Evolutionary conservation across 2,329 filamentous ascomycete species (phyloP), one percentile per base, ranked within the genome.

Genomic region (Leptographium radiaticola): DNA sequence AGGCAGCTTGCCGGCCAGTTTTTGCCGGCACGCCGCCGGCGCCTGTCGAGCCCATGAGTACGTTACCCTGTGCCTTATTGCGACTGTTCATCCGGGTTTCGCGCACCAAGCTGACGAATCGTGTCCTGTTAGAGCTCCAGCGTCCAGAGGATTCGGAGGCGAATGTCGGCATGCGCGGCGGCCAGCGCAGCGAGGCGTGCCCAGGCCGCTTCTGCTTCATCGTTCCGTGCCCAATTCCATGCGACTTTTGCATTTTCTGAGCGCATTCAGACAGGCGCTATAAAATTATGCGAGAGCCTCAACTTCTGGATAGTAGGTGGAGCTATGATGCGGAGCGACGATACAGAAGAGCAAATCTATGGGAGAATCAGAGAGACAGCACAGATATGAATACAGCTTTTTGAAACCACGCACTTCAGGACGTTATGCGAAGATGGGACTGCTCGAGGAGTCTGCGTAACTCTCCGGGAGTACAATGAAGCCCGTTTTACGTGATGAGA

Each of bases 191-290:
- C 57, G 54, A 56, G 2, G 47, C 57, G 39, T 68, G 66, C 43
- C 67, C 67, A 5, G 67, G 67, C 5, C 65, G 67, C 8, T 69
- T 69, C 63, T 69, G 67, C 61, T 69, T 69, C 61, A 66, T 65
- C 52, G 60, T 69, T 13, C 67, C 67, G 13, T 69, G 67, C 58
- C 67, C 67, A 18, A 54, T 69, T 10, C 67, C 67, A 1, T 69
- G 67, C 60, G 64, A 69, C 53, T 69, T 62, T 56, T 69, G 67
- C 57, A 65, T 69, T 49, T 67, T 68, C 48, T 64, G 34, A 51
- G 38, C 9, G 56, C 15, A 13, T 25, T 20, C 3, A 11, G 42
- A 4, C 18, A 10, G 16, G 13, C 7, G 15, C 40, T 6, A 10
- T 7, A 42, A 5, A n/a, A 42, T 25, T 25, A 25, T 25, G 5